Evolutionary conservation across 768 basidiomycete species (phyloP).

Genomic region (Paxillus ammoniavirescens): DNA sequence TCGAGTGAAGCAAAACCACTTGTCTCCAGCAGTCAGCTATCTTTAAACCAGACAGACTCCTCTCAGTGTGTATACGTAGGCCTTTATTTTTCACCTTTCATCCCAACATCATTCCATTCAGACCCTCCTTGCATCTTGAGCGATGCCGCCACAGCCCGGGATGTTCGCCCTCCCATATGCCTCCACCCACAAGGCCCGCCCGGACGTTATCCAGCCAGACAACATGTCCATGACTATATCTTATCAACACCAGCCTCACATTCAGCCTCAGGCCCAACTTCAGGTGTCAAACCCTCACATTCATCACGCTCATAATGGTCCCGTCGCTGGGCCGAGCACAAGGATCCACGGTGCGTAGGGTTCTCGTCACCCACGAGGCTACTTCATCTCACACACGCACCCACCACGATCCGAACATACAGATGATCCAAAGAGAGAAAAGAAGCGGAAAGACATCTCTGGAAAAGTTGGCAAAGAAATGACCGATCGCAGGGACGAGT

Average conservation of each 20-base stretch:
- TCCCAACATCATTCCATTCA: neutral
- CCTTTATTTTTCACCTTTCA: neutral
- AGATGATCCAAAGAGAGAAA: conserved; percentile 58
- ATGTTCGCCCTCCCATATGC: conserved; percentile 62
- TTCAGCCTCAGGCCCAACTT: conserved; percentile 8
- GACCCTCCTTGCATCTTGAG: neutral
- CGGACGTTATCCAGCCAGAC: conserved; percentile 29
- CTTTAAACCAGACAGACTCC: neutral
- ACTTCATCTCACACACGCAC: conserved; percentile 24
- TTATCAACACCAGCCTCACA: conserved; percentile 7
- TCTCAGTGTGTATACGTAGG: neutral
- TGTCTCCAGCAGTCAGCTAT: neutral
- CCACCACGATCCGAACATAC: neutral
- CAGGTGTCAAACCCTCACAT: conserved; percentile 24
- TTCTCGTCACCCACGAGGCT: neutral
- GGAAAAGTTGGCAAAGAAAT: conserved; percentile 72
- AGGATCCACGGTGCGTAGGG: conserved; percentile 39
- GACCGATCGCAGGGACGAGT: conserved; percentile 77
- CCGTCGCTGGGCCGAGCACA: conserved; percentile 43
- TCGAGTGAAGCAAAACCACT: conserved; percentile 13
- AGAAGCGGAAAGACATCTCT: conserved; percentile 66
- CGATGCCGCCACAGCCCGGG: conserved; percentile 70
- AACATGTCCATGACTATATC: conserved; percentile 15
- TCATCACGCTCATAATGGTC: conserved; percentile 38
- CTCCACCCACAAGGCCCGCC: conserved; percentile 43